Percentiles rank a stretch among this genome's conserved stretches.
phyloP scores from a whole-genome alignment of 306 rosid genomes.

The Cotoneaster glaucophyllus region DNA sequence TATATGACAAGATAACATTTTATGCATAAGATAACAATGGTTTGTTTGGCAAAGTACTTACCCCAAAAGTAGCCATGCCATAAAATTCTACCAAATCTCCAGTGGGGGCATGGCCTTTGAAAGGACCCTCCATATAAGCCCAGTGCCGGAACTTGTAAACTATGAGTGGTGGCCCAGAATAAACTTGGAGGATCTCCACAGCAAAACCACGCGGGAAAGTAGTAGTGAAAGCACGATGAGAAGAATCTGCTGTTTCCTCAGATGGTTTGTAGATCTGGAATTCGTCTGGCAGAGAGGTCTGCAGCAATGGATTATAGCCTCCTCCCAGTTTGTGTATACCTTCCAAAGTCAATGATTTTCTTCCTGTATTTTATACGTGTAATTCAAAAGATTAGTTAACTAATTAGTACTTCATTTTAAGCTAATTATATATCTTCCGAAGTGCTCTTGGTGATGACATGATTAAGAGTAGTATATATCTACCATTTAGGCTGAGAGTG shows the following conservation, averaged over 20 bases:
- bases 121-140: slow-evolving; percentile 75
- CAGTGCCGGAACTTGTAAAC: slow-evolving; percentile 69
- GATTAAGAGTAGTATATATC: background rate
- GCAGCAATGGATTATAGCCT: slow-evolving; percentile 33
- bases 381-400: too few relatives aligned
- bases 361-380: too few relatives aligned
- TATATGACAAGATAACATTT: background rate
- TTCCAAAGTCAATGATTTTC: too few relatives aligned
- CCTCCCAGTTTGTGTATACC: too few relatives aligned
- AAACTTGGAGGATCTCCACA: slow-evolving; percentile 43
- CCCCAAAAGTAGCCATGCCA: slow-evolving; percentile 53
- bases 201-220: slow-evolving; percentile 67
- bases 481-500: slow-evolving; percentile 50
- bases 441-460: too few relatives aligned
- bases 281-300: slow-evolving; percentile 46
- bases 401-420: too few relatives aligned
- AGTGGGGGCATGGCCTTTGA: slow-evolving; percentile 55
- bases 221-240: slow-evolving; percentile 40
- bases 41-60: background rate
- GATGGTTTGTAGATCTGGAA: slow-evolving; percentile 43
- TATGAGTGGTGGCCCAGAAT: slow-evolving; percentile 49
- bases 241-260: slow-evolving; percentile 43
- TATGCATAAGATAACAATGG: background rate
- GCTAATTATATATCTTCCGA: too few relatives aligned
- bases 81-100: slow-evolving; percentile 37